Evolutionary conservation across 371 early-diverging fungal species (phyloP).

Genomic region (Mucor plumbeus): DNA sequence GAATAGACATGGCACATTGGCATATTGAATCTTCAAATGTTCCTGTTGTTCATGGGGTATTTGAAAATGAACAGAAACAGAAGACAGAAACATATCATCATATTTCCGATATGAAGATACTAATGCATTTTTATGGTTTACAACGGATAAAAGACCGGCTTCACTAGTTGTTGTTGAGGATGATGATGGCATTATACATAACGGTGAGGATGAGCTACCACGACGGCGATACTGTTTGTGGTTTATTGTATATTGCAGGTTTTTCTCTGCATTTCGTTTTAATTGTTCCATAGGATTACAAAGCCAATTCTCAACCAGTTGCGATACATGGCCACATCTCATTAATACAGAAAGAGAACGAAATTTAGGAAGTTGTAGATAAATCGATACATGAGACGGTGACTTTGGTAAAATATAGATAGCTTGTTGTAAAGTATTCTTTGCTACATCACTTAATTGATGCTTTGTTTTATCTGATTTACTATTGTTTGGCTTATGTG

Average conservation of each 20-base stretch:
- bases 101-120: background rate
- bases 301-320: constrained; percentile 21
- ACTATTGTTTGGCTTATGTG: background rate
- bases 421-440: constrained; percentile 10
- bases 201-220: background rate
- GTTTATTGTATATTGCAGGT: background rate
- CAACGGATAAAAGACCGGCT: constrained; percentile 3
- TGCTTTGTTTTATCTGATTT: background rate
- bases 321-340: constrained; percentile 21
- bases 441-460: background rate
- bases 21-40: constrained; percentile 4
- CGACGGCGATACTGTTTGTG: background rate
- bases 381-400: constrained; percentile 16
- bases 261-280: constrained; percentile 2
- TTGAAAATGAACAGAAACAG: constrained; percentile 11
- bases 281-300: constrained; percentile 25
- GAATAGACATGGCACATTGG: constrained; percentile 9
- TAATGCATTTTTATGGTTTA: background rate
- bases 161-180: background rate
- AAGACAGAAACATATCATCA: background rate
- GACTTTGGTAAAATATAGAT: constrained; percentile 18
- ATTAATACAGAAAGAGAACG: constrained; percentile 14
- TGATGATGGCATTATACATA: constrained; percentile 5
- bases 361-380: constrained; percentile 16
- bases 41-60: background rate